phyloP scores from a whole-genome alignment of 768 basidiomycete species.

The Russula sp. region DNA sequence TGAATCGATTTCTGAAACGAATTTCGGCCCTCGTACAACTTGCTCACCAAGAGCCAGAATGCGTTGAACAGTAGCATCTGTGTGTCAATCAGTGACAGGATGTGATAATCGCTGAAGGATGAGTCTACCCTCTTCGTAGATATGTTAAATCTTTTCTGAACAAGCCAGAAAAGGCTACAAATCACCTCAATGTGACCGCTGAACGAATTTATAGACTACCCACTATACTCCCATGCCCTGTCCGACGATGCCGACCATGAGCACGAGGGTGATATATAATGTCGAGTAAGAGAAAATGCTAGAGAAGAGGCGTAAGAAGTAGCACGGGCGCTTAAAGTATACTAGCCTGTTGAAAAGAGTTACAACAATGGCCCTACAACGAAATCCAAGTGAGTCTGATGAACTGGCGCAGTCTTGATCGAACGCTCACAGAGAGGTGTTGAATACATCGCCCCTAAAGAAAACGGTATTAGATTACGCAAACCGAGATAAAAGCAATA shows the following conservation, averaged over 20 bases:
- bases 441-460: conserved; percentile 63
- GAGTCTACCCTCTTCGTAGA: conserved; percentile 52
- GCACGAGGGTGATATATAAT: conserved; percentile 55
- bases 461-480: not conserved
- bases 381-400: not conserved
- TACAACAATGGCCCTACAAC: conserved; percentile 53
- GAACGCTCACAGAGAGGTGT: conserved; percentile 59
- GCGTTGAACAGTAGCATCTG: conserved; percentile 70
- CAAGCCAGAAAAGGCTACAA: conserved; percentile 54
- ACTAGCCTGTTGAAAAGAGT: conserved; percentile 63
- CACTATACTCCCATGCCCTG: conserved; percentile 67
- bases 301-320: not conserved
- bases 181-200: not conserved
- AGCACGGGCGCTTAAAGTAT: not conserved
- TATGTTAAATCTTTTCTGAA: conserved; percentile 57
- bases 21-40: not conserved
- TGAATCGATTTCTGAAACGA: not conserved
- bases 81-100: not conserved
- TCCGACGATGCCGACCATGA: conserved; percentile 57
- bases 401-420: not conserved
- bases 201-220: conserved; percentile 21
- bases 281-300: conserved; percentile 69
- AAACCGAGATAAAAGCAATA: not conserved
- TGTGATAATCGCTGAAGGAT: not conserved
- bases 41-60: conserved; percentile 58